These are phyloP conservation scores for Chlorella sp. DNA, from an alignment of 139 green algal genomes.

Conservation along the genomic window DNA sequence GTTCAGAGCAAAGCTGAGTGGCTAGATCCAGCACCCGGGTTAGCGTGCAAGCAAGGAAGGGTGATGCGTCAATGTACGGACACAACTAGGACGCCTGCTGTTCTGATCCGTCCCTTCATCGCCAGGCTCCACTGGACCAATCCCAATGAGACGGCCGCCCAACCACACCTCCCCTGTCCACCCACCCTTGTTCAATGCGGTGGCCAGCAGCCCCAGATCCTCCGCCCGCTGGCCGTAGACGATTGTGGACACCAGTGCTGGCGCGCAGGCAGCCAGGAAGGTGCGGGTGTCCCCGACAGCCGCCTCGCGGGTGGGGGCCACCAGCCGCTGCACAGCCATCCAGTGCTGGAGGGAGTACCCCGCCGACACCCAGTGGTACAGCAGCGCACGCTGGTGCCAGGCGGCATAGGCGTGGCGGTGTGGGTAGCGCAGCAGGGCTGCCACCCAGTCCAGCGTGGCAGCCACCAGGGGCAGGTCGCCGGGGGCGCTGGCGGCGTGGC, in stretches of 20 bases:
- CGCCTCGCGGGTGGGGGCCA: conserved; percentile 12
- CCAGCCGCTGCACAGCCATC: conserved; percentile 25
- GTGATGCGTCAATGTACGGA: too few relatives aligned
- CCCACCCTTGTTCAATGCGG: background rate
- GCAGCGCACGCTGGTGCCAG: conserved; percentile 35
- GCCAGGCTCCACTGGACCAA: background rate
- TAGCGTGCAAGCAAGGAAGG: too few relatives aligned
- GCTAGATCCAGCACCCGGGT: too few relatives aligned
- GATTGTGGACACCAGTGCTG: conserved; percentile 23
- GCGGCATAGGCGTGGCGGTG: conserved; percentile 31
- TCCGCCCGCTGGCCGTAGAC: conserved; percentile 32
- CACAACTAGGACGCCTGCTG: too few relatives aligned
- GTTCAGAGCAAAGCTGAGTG: too few relatives aligned
- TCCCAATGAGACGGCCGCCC: background rate
- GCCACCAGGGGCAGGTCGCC: conserved; percentile 19
- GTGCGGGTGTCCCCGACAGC: background rate
- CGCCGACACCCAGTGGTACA: conserved; percentile 22
- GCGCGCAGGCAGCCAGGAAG: conserved; percentile 19
- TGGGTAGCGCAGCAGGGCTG: conserved; percentile 44
- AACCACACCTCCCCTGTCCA: background rate
- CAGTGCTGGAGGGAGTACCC: conserved; percentile 22
- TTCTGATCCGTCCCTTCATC: too few relatives aligned
- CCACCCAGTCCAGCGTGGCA: conserved; percentile 40
- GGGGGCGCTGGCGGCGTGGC: conserved; percentile 34
- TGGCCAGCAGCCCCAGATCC: conserved; percentile 26